Conservation (phyloP, 495 filamentous ascomycete genomes). For the Penicillium odoratum region DNA sequence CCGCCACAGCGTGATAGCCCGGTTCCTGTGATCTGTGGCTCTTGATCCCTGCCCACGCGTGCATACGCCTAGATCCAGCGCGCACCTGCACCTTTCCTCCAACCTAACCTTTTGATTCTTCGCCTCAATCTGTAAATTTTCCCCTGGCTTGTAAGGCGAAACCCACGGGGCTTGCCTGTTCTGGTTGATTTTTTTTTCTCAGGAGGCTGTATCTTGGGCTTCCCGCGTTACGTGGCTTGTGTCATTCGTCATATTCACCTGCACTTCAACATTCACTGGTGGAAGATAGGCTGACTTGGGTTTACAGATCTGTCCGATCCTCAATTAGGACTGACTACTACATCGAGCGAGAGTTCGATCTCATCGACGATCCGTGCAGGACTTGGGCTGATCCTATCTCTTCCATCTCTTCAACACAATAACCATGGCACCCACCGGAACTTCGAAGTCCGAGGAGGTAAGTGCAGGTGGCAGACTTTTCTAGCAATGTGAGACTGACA, state of each 20-base stretch:
- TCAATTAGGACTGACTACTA: conserved; percentile 13
- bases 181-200: not conserved
- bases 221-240: not conserved
- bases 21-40: conserved; percentile 5
- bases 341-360: conserved; percentile 16
- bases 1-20: not conserved
- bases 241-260: not conserved
- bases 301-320: conserved; percentile 3
- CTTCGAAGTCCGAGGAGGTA: conserved; percentile 33
- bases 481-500: not conserved
- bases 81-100: not conserved
- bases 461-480: conserved; percentile 3
- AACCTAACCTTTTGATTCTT: not conserved
- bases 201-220: not conserved
- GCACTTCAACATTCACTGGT: not conserved
- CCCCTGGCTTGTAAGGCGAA: conserved; percentile 5
- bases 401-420: not conserved
- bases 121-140: conserved; percentile 8
- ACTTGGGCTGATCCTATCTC: conserved; percentile 9
- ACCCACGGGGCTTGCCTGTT: not conserved
- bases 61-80: conserved; percentile 2
- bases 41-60: not conserved
- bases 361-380: conserved; percentile 9
- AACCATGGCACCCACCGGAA: conserved; percentile 34
- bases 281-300: not conserved